A percentile compares a stretch with the other conserved stretches of the same genome.
Evolutionary conservation across 1,284 basidiomycete species (phyloP).

Genomic region (Athelia sp.): DNA sequence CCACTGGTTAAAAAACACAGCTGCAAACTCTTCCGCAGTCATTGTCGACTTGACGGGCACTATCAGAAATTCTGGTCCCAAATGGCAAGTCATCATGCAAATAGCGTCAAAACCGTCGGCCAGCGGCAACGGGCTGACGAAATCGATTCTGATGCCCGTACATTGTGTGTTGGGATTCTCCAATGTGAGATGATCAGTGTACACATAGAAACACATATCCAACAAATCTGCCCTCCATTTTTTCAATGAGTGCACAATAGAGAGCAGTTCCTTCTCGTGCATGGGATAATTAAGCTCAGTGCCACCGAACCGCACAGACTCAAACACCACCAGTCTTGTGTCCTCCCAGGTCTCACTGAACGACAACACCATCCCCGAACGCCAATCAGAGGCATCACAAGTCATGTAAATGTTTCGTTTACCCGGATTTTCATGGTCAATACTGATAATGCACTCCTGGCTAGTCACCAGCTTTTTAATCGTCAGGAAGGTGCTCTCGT

Average conservation of each 20-base stretch:
- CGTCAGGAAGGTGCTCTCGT: neutral
- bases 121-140: constrained; percentile 23
- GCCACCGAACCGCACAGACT: neutral
- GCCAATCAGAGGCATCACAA: neutral
- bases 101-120: constrained; percentile 12
- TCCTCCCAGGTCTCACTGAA: neutral
- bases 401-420: neutral
- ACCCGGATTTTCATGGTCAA: neutral
- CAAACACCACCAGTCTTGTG: neutral
- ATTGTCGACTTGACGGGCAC: neutral
- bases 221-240: neutral
- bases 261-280: neutral
- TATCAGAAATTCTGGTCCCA: neutral
- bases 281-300: neutral
- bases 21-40: constrained; percentile 8
- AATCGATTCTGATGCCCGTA: too few species aligned
- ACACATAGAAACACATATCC: neutral
- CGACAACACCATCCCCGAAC: neutral
- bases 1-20: constrained; percentile 1
- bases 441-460: neutral
- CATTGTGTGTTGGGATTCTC: neutral
- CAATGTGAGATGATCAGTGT: neutral
- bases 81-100: constrained; percentile 8
- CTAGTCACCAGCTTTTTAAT: neutral
- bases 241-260: neutral